Evolutionary conservation across 768 basidiomycete genomes (phyloP), one percentile per base, ranked within the genome.

Genomic region (Lepiota brunneoincarnata): DNA sequence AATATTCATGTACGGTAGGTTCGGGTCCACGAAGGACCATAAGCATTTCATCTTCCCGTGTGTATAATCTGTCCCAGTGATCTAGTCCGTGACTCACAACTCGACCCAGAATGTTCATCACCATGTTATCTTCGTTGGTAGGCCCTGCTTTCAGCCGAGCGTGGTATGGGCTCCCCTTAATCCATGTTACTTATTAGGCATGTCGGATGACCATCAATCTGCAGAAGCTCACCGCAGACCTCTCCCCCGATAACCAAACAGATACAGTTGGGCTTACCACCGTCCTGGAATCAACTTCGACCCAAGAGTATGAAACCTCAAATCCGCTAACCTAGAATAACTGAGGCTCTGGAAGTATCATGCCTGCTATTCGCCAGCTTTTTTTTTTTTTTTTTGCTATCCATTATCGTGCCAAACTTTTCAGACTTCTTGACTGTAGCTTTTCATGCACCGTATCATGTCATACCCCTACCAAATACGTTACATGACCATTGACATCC

Each of bases 1-100:
- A 6, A 36, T 36, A 20, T 9, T 44, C 20, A 34, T 52, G 20
- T 52, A 52, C 36, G 51, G 31, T 35, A 34, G 38, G 21, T 17
- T 36, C 10, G 41, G 11, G 2, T 26, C 20, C 36, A 15, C 10
- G 18, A 23, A 24, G 36, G 51, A 43, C n/a, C 6, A 14, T 15
- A 34, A 14, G 18, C 42, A 35, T 23, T 36, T 52, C 21, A 34
- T 52, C 14, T 52, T 36, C 24, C 51, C 51, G 51, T 52, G n/a
- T 9, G 51, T n/a, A 9, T 20, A n/a, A 20, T 1, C 28, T 34
- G 34, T n/a, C 6, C 37, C 18, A 31, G 6, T 44, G 11, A 36
- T 21, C 12, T 44, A 9, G n/a, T 35, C 3, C 9, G 26, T 40
- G 24, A 11, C 38, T 34, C 49, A 51, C 21, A 15, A 31, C 39